Conservation (phyloP, 1,139 yeast species). For the Scheffersomyces quercinus region DNA sequence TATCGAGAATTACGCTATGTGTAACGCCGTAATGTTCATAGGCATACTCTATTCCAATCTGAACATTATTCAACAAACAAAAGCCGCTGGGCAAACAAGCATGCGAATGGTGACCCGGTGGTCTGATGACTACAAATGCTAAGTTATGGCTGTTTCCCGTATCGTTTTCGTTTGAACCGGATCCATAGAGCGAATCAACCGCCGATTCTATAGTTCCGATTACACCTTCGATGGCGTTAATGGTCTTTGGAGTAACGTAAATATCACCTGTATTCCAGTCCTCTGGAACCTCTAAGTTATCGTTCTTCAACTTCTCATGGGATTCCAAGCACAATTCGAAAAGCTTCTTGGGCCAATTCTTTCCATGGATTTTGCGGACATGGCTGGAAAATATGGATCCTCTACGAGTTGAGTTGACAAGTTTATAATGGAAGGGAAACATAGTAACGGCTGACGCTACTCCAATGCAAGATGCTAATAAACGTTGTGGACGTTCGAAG, state of each 20-base stretch:
- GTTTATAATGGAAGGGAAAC: conserved; percentile 61
- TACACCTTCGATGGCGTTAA: conserved; percentile 76
- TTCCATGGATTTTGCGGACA: conserved; percentile 75
- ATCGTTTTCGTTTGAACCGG: conserved; percentile 3
- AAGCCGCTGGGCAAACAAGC: conserved; percentile 86
- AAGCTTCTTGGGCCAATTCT: conserved; percentile 66
- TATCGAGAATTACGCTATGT: conserved; percentile 81
- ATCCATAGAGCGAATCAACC: conserved; percentile 44
- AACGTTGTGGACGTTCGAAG: conserved; percentile 82
- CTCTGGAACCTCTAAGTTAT: conserved; percentile 72
- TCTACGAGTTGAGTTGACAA: conserved; percentile 50
- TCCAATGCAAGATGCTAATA: conserved; percentile 76
- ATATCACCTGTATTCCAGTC: conserved; percentile 87
- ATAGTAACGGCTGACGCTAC: conserved; percentile 74
- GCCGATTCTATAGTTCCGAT: conserved; percentile 78
- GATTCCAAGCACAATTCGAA: conserved; percentile 62
- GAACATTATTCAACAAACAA: conserved; percentile 80
- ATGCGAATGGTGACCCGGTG: conserved; percentile 93
- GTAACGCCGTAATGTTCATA: conserved; percentile 62
- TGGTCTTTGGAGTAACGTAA: conserved; percentile 66
- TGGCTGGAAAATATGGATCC: conserved; percentile 56
- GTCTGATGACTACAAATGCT: conserved; percentile 72
- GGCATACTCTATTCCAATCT: conserved; percentile 81
- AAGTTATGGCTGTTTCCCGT: conserved; percentile 44
- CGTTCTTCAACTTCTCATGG: conserved; percentile 52